A percentile compares a stretch with the other conserved stretches of the same genome.
These are phyloP conservation scores for Polychaeton citri DNA, from an alignment of 2,329 filamentous ascomycete genomes.

Conservation along the genomic window DNA sequence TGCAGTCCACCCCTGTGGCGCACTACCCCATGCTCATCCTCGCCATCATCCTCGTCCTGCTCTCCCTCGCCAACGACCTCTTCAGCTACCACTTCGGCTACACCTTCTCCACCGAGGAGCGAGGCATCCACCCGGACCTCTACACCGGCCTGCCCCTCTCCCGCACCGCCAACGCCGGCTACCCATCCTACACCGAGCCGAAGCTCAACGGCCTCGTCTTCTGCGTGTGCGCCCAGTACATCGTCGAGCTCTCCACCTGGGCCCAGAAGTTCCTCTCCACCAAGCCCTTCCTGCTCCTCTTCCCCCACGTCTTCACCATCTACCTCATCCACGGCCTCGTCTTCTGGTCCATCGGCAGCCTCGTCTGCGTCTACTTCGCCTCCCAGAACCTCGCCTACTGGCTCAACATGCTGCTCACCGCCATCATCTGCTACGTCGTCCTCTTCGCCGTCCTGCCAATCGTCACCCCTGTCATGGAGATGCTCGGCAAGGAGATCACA, in stretches of 20 bases:
- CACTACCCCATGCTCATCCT: conserved; percentile 25
- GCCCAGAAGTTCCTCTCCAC: conserved; percentile 29
- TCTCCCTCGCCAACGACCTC: conserved; percentile 26
- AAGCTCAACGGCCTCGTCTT: conserved; percentile 33
- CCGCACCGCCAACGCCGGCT: conserved; percentile 22
- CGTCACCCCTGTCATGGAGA: conserved; percentile 25
- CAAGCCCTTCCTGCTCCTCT: conserved; percentile 28
- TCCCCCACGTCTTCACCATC: conserved; percentile 38
- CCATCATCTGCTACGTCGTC: conserved; percentile 22
- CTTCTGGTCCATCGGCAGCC: conserved; percentile 30
- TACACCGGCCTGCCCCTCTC: conserved; percentile 23
- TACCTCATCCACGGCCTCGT: conserved; percentile 36
- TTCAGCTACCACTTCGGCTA: conserved; percentile 23
- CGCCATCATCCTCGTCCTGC: conserved; percentile 22
- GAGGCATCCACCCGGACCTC: conserved; percentile 30
- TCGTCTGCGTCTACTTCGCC: conserved; percentile 25
- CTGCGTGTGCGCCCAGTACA: conserved; percentile 18
- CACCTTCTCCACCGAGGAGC: conserved; percentile 21
- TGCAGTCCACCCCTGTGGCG: conserved; percentile 20
- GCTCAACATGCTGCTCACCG: conserved; percentile 24
- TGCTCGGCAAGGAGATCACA: conserved; percentile 26
- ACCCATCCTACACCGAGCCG: conserved; percentile 31
- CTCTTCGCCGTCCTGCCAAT: conserved; percentile 22
- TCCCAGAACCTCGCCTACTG: conserved; percentile 20
- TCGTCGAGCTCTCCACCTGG: conserved; percentile 22